These are phyloP conservation scores for Fusarium sambucinum DNA, from an alignment of 2,329 filamentous ascomycete genomes.

Conservation along the genomic window DNA sequence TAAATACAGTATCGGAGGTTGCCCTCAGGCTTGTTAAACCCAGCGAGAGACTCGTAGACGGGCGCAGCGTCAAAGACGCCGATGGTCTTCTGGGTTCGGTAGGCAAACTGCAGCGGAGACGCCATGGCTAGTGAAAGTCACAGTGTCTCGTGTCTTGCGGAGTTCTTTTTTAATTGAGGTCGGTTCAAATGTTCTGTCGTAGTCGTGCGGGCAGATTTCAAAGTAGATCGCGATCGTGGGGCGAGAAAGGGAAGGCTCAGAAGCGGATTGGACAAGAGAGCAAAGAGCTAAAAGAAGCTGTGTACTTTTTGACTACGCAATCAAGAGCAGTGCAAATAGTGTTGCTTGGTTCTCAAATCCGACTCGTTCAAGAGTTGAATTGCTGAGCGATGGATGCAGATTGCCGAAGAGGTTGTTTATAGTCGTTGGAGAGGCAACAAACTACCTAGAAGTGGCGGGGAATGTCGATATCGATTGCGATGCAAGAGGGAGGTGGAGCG, in stretches of 20 bases:
- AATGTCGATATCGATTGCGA: constrained; percentile 39
- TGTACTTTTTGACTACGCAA: constrained; percentile 33
- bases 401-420: constrained; percentile 17
- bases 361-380: constrained; percentile 17
- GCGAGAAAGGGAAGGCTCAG: constrained; percentile 31
- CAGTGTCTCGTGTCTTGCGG: constrained; percentile 62
- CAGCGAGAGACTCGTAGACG: constrained; percentile 84
- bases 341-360: constrained; percentile 24
- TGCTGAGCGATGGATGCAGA: constrained; percentile 19
- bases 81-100: constrained; percentile 96
- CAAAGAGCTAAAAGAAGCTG: constrained; percentile 21
- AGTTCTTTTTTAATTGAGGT: constrained; percentile 46
- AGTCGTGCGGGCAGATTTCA: constrained; percentile 32
- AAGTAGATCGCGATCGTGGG: constrained; percentile 39
- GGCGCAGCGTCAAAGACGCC: constrained; percentile 93
- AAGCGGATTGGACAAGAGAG: constrained; percentile 37
- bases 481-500: constrained; percentile 25
- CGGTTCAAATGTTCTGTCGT: constrained; percentile 47
- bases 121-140: constrained; percentile 96
- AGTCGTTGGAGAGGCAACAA: constrained; percentile 41
- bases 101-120: constrained; percentile 92
- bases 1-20: constrained; percentile 95
- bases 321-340: constrained; percentile 36
- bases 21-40: constrained; percentile 88
- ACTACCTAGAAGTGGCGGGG: constrained; percentile 33